Conservation (phyloP, 2,329 filamentous ascomycete genomes). For the Emmonsia crescens region DNA sequence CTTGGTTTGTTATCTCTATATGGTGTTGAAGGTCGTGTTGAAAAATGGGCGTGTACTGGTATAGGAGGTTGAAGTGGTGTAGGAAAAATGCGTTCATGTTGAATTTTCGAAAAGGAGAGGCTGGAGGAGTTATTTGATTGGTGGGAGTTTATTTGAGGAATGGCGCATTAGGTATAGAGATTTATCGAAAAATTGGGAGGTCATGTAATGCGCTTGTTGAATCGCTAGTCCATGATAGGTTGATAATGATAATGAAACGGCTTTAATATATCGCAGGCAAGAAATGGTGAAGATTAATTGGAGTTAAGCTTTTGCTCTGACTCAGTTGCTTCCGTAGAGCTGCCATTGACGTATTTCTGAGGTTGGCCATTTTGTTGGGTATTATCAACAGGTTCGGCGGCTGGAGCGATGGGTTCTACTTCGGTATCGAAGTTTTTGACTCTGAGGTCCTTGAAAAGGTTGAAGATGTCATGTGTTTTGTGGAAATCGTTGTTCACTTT, state of each 20-base stretch:
- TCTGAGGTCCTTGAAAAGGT: conserved; percentile 65
- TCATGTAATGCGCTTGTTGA: neutral
- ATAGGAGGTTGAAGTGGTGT: too few relatives aligned
- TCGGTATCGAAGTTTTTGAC: conserved; percentile 29
- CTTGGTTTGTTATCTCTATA: conserved; percentile 8
- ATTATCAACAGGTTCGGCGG: conserved; percentile 3
- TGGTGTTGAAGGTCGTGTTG: conserved; percentile 23
- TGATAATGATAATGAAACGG: neutral
- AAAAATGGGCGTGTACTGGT: too few relatives aligned
- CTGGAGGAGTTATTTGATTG: neutral
- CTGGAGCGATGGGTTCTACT: conserved; percentile 12
- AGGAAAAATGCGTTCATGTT: neutral
- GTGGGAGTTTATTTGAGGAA: neutral
- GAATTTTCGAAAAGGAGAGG: neutral
- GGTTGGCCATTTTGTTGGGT: conserved; percentile 2
- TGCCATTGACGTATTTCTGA: neutral
- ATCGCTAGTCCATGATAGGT: neutral
- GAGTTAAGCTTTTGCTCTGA: neutral
- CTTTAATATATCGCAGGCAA: neutral
- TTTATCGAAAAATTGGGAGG: neutral
- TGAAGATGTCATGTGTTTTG: conserved; percentile 67
- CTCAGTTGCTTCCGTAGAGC: neutral
- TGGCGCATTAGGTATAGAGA: neutral
- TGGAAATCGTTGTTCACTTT: conserved; percentile 97
- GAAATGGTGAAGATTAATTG: neutral